phyloP scores from a whole-genome alignment of 805 yeast species.

The Spencermartinsiella europaea region DNA sequence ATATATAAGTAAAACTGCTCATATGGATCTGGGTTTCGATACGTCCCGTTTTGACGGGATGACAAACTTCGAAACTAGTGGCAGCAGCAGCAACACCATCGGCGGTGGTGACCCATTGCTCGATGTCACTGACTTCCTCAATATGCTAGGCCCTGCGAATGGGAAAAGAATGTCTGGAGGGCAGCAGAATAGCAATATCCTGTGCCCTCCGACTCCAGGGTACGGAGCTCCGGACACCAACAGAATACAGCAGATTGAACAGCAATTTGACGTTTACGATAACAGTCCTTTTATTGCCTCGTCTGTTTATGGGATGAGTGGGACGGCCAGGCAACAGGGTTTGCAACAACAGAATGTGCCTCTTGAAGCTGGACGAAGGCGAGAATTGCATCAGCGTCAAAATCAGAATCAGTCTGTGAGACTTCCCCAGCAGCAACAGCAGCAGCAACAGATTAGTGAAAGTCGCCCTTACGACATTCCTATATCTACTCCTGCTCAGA shows the following conservation, averaged over 20 bases:
- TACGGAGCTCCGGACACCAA: conserved; percentile 11
- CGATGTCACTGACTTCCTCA: background rate
- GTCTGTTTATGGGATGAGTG: conserved; percentile 7
- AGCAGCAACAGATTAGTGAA: no score
- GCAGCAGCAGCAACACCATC: background rate
- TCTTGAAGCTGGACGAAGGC: background rate
- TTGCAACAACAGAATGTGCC: background rate
- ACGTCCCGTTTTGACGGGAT: no score
- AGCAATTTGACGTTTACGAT: conserved; percentile 8
- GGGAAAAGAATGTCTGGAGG: background rate
- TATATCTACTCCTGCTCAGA: conserved; percentile 2
- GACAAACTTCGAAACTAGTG: no score
- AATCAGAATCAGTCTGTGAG: background rate
- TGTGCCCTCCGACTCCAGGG: conserved; percentile 15
- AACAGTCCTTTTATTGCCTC: conserved; percentile 13
- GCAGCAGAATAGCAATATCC: background rate
- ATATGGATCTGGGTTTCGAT: no score
- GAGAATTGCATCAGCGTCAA: no score
- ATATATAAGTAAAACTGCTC: no score
- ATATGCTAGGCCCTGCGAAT: background rate
- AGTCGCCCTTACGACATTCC: conserved; percentile 1
- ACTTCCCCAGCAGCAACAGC: conserved; percentile 5
- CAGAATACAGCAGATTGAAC: conserved; percentile 8
- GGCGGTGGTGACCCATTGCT: background rate
- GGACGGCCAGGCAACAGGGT: background rate